Base-by-base conservation (phyloP, 1,284 basidiomycete species). In the Cryptococcus sp. region DNA sequence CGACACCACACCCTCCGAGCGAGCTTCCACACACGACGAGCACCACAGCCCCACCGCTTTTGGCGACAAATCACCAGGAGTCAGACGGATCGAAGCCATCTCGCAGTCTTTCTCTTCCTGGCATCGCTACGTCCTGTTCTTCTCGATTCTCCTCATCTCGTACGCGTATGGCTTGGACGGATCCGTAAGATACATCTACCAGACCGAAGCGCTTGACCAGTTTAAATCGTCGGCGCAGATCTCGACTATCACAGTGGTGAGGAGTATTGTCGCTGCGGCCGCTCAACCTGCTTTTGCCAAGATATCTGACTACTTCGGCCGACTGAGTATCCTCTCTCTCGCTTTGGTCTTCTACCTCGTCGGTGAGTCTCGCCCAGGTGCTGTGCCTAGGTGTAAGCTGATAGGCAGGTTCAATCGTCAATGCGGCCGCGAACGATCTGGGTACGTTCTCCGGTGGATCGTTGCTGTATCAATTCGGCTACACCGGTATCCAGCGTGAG, bases 261-360 rank as follows among this genome's bases (percentile, higher is more conserved):
- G 68, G 19, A 58, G 59, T 5, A 59, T 66, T 39, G 59, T 66
- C 31, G 65, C 64, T 14, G 66, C 65, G 32, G 60, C 62, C 5
- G 59, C 43, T 40, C 66, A 73, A 57, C 69, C 69, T 2, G 57
- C 56, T 1, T 63, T 58, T 35, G 68, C 68, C 31, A 69, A 69
- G 48, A 54, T 73, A 28, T 60, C 59, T 6, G 66, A 75, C 56
- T 60, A 69, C 43, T 75, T 75, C 47, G 75, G 75, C 3, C 70
- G 75, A 18, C 45, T 68, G 14, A 63, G 65, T 35, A 56, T 75
- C 43, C 53, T 76, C 43, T 31, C 60, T 26, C 55, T 73, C 51
- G 63, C 62, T 21, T 56, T 71, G 23, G 16, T 75, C 32, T 68
- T 74, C 52, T 75, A 72, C 44, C 56, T 68, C 25, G 32, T 75